Base-by-base conservation (phyloP, 768 basidiomycete species). In the Leccinum broughii region DNA sequence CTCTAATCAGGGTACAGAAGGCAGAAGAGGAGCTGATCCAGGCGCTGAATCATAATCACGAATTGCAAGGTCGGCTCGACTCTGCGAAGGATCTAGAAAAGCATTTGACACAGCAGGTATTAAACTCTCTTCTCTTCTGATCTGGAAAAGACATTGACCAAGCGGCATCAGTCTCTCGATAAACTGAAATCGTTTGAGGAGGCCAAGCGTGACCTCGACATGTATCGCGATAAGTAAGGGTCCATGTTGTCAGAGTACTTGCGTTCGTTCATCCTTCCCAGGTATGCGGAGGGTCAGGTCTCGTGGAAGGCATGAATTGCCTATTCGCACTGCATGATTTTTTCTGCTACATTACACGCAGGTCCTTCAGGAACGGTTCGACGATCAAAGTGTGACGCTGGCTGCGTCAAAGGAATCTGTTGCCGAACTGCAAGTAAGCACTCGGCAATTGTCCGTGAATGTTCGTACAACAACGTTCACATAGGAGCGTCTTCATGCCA, bases 321-420 rank as follows among this genome's bases (percentile, higher is more conserved):
- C 10, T 49, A 13, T 46, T n/a, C 20, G 22, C 52, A 8, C 20
- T 14, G 6, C 20, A 10, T 34, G 1, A n/a, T 28, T 20, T 55
- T 20, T 20, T 32, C 58, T 58, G 9, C 32, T 46, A 61, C 3
- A 13, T 26, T n/a, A 2, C 32, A 37, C 50, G 20, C 60, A 84
- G 80, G 70, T 78, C 39, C 73, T 86, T 15, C 82, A 87, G 66
- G 85, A 88, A 56, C 80, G 85, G 26, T 83, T 82, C 55, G 86
- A 88, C 13, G 80, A 84, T 15, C 85, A 87, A 62, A 69, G 78
- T 1, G 72, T 82, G 6, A 82, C 83, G 2, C 70, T 86, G 51
- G 77, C 79, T 26, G 70, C 86, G 24, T 78, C 82, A 7, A 85
- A 83, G 64, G 85, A 88, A 60, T 75, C 81, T 6, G 70, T 78